Evolutionary conservation across 2,329 filamentous ascomycete genomes (phyloP).

Genomic region (Colletotrichum spinosum): DNA sequence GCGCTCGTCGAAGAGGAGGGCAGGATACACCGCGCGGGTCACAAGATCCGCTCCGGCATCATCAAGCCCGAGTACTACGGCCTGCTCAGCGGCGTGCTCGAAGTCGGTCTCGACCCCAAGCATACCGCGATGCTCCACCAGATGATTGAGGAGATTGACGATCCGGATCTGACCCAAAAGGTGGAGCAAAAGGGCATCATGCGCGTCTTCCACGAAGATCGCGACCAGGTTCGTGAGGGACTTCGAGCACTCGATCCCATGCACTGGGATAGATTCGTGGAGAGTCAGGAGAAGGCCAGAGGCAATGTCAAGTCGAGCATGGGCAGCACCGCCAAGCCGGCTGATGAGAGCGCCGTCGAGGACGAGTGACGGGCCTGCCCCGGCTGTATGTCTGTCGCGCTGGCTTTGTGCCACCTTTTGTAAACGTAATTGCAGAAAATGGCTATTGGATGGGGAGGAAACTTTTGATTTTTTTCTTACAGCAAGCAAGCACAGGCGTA

Average conservation of each 20-base stretch:
- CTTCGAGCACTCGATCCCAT: slow-evolving; percentile 73
- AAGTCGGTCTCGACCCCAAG: slow-evolving; percentile 62
- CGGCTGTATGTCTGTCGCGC: neutral
- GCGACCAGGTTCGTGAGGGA: slow-evolving; percentile 59
- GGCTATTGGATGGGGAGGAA: slow-evolving; percentile 10
- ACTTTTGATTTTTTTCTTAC: slow-evolving; percentile 6
- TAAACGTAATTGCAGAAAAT: slow-evolving; percentile 27
- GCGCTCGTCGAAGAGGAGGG: slow-evolving; percentile 69
- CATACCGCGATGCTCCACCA: slow-evolving; percentile 67
- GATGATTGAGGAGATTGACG: slow-evolving; percentile 72
- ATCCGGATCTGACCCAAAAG: slow-evolving; percentile 66
- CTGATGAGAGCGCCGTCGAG: slow-evolving; percentile 55
- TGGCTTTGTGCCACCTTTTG: slow-evolving; percentile 15
- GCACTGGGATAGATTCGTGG: slow-evolving; percentile 72
- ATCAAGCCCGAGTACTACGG: slow-evolving; percentile 64
- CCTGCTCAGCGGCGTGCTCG: slow-evolving; percentile 60
- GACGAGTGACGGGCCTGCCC: slow-evolving; percentile 44
- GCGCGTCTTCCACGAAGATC: slow-evolving; percentile 70
- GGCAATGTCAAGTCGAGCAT: slow-evolving; percentile 60
- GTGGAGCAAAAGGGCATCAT: slow-evolving; percentile 70
- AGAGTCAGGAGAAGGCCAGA: slow-evolving; percentile 69
- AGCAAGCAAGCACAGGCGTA: slow-evolving; percentile 36
- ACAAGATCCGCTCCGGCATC: slow-evolving; percentile 66
- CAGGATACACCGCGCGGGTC: slow-evolving; percentile 65
- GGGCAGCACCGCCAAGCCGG: slow-evolving; percentile 42